A percentile compares a stretch with the other conserved stretches of the same genome.
These are phyloP conservation scores for Endoconidiophora laricicola DNA, from an alignment of 2,329 filamentous ascomycete genomes.

Conservation along the genomic window DNA sequence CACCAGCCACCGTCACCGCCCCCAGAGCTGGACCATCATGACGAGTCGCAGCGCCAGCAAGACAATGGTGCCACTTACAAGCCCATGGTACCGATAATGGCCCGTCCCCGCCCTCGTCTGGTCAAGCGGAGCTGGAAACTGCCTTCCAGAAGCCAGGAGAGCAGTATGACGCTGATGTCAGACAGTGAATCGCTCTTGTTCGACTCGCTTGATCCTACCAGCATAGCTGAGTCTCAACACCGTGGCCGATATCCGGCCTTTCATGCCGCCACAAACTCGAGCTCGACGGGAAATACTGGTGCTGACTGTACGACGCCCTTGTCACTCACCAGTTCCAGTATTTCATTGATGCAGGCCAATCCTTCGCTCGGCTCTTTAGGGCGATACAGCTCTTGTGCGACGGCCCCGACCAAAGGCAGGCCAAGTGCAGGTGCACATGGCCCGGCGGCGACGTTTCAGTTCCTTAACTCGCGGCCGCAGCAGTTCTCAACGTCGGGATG, in stretches of 20 bases:
- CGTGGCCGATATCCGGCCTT: not conserved
- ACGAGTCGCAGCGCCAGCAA: no score
- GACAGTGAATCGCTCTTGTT: not conserved
- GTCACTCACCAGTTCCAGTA: not conserved
- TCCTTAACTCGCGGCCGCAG: no score
- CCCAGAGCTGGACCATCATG: not conserved
- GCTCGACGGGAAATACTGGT: no score
- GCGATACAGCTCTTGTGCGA: constrained; percentile 6
- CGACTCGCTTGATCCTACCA: not conserved
- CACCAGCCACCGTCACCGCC: not conserved
- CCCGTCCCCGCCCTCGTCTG: constrained; percentile 4
- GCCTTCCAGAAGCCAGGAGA: not conserved
- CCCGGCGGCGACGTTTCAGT: no score
- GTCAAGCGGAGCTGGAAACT: not conserved
- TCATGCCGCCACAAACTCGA: not conserved
- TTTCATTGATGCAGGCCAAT: constrained; percentile 3
- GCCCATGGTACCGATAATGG: constrained; percentile 6
- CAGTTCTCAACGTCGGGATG: no score
- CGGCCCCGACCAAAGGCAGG: not conserved
- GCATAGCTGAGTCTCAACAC: not conserved
- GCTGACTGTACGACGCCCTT: no score
- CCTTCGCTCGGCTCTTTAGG: constrained; percentile 1
- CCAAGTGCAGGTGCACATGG: no score
- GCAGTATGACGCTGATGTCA: not conserved
- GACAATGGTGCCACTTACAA: not conserved